Conservation (phyloP, 2,329 filamentous ascomycete genomes). For the Colletotrichum sp. region DNA sequence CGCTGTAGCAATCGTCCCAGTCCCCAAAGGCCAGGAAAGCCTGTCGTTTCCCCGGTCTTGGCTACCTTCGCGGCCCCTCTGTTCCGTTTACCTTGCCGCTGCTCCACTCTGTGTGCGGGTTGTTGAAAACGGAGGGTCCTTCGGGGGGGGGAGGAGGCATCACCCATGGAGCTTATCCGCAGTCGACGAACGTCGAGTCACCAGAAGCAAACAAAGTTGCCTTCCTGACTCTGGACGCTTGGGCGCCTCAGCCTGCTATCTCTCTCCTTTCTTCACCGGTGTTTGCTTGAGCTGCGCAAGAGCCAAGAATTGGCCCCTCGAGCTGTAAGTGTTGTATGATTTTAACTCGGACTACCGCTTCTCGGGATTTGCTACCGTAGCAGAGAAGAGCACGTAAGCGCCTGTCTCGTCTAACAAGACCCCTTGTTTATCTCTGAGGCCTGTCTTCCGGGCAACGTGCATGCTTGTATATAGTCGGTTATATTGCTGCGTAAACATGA, state of each 20-base stretch:
- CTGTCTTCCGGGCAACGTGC: background rate
- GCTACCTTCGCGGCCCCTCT: background rate
- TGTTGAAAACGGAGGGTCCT: background rate
- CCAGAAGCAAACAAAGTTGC: background rate
- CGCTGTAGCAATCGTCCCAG: background rate
- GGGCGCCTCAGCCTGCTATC: background rate
- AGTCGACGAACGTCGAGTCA: background rate
- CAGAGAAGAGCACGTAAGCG: background rate
- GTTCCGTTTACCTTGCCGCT: background rate
- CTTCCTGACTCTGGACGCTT: background rate
- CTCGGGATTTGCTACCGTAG: background rate
- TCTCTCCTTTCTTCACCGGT: background rate
- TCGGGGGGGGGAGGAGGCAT: background rate
- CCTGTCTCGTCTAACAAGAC: background rate
- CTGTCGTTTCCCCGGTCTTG: slow-evolving; percentile 1
- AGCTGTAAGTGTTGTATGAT: background rate
- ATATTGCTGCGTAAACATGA: background rate
- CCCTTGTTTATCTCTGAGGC: background rate
- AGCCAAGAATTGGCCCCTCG: background rate
- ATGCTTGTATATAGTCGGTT: background rate
- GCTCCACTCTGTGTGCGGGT: background rate
- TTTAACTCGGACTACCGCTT: background rate
- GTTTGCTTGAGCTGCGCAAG: background rate
- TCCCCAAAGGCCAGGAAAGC: background rate
- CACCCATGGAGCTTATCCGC: background rate